Evolutionary conservation across 2,329 filamentous ascomycete species (phyloP).

Genomic region (Fusarium albidum): DNA sequence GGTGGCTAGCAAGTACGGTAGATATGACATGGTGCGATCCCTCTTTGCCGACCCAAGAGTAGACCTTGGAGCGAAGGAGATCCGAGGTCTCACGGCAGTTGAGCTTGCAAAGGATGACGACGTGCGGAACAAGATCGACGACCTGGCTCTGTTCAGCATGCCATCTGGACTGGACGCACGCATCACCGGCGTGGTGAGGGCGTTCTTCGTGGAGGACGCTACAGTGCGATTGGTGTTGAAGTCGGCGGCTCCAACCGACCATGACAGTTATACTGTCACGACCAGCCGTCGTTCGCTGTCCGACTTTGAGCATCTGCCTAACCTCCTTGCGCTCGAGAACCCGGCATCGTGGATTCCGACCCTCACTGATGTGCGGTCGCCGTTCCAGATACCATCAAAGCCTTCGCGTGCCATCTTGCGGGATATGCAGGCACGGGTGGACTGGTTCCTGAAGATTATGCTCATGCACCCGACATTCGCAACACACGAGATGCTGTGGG

Average conservation of each 20-base stretch:
- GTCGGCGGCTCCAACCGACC: slow-evolving; percentile 84
- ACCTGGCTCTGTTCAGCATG: slow-evolving; percentile 84
- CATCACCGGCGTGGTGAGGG: slow-evolving; percentile 91
- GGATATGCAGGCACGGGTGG: slow-evolving; percentile 85
- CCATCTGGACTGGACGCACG: slow-evolving; percentile 76
- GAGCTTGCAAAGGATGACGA: slow-evolving; percentile 98
- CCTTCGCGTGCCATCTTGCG: slow-evolving; percentile 87
- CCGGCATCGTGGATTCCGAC: slow-evolving; percentile 94
- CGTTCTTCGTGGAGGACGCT: slow-evolving; percentile 97
- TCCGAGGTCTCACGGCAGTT: slow-evolving; percentile 89
- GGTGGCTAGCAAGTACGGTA: slow-evolving; percentile 98
- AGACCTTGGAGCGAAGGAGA: slow-evolving; percentile 83
- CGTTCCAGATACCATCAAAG: slow-evolving; percentile 92
- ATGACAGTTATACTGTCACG: slow-evolving; percentile 89
- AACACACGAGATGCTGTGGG: slow-evolving; percentile 97
- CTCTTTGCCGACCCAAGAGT: slow-evolving; percentile 89
- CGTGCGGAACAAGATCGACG: slow-evolving; percentile 94
- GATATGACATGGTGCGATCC: slow-evolving; percentile 89
- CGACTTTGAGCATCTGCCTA: slow-evolving; percentile 91
- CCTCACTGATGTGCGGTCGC: slow-evolving; percentile 79
- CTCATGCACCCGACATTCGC: slow-evolving; percentile 90
- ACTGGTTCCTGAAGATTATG: slow-evolving; percentile 87
- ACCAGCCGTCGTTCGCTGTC: slow-evolving; percentile 87
- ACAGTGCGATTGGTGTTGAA: slow-evolving; percentile 93
- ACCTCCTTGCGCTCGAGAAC: slow-evolving; percentile 85